Evolutionary conservation across 1,284 basidiomycete species (phyloP), one percentile per base, ranked within the genome.

Genomic region (Exobasidium cylindrosporum): DNA sequence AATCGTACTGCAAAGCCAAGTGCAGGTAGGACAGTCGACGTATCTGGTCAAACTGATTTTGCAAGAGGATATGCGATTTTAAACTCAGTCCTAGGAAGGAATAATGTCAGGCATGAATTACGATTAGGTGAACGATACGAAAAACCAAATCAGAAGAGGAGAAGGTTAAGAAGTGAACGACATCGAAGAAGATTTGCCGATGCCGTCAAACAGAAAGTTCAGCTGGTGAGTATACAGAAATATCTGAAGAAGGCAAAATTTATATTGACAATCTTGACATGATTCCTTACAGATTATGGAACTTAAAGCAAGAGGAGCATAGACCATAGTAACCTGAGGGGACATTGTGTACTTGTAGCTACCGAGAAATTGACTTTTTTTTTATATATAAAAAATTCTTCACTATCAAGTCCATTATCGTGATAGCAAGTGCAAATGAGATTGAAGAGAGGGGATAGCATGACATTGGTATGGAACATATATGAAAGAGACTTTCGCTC

Each of bases 151-250:
- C 66, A 77, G 55, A 70, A 70, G 60, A 66, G 74, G 29, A 69
- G 74, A 45, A 66, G 77, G 57, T 73, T 75, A 65, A 68, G 70
- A 54, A 73, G 70, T 43, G 77, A 78, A 57, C 64, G 77, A 10
- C 77, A 79, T 55, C 65, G 77, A 32, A 69, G 76, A 32, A 66
- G 77, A 52, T 79, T 79, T 40, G 75, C 73, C 0, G 76, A 79
- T 47, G 70, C 77, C 71, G 69, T 79, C 30, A 65, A 74, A 60
- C 66, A 69, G 56, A 79, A 78, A 67, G 76, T 79, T 11, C 76
- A 78, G 57, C 59, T 79, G 52, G 77, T 74, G 50, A 61, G 72
- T 73, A 14, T 35, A 17, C 3, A 28, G 21, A 50, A 17, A 61
- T 1, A 43, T 10, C 35, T 7, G 35, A 23, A n/a, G n/a, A 24